phyloP scores from a whole-genome alignment of 805 yeast genomes.

The Candida suzukii region DNA sequence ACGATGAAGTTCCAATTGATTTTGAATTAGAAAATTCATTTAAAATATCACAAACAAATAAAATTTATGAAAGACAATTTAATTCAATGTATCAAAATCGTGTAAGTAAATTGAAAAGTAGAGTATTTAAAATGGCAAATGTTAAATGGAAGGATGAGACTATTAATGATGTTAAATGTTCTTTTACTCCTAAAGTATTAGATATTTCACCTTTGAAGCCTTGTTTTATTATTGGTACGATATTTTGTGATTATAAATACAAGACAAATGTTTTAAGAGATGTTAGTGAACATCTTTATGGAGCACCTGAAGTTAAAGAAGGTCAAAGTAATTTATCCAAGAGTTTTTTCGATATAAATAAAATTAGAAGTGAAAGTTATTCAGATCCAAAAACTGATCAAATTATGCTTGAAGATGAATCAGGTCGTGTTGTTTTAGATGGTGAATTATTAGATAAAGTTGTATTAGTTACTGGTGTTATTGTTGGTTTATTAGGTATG shows the following conservation, averaged over 20 bases:
- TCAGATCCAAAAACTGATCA: slow-evolving; percentile 50
- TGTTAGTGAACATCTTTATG: slow-evolving; percentile 54
- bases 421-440: slow-evolving; percentile 74
- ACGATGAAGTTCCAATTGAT: slow-evolving; percentile 5
- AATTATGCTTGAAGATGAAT: slow-evolving; percentile 82
- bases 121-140: slow-evolving; percentile 37
- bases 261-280: slow-evolving; percentile 84
- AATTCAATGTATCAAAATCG: slow-evolving; percentile 51
- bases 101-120: slow-evolving; percentile 37
- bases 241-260: slow-evolving; percentile 74
- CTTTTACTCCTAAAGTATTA: slow-evolving; percentile 40
- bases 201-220: slow-evolving; percentile 57
- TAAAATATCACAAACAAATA: slow-evolving; percentile 10
- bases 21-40: slow-evolving; percentile 7
- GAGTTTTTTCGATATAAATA: slow-evolving; percentile 10
- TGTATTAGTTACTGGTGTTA: slow-evolving; percentile 81
- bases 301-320: slow-evolving; percentile 31
- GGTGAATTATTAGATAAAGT: slow-evolving; percentile 53
- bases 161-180: slow-evolving; percentile 24
- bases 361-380: slow-evolving; percentile 35
- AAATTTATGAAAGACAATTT: slow-evolving; percentile 50
- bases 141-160: slow-evolving; percentile 34
- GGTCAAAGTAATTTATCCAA: neutral
- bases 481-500: slow-evolving; percentile 80
- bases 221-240: slow-evolving; percentile 83